phyloP scores from a whole-genome alignment of 768 basidiomycete species.

The Calvatia gigantea region DNA sequence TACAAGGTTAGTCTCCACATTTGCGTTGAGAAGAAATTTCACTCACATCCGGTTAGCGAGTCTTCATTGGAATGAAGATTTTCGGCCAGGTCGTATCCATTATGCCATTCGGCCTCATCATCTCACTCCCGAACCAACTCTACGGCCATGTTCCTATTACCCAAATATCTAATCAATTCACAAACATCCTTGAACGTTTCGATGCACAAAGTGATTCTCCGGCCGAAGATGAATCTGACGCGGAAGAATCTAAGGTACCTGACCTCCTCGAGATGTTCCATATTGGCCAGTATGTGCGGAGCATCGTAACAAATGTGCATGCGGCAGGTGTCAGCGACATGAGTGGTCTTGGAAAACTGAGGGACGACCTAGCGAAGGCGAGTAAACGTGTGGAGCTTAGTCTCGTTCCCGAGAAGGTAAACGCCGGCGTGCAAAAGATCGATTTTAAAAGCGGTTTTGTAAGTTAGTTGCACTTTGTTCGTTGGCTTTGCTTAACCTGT shows the following conservation, averaged over 20 bases:
- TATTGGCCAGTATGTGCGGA: constrained; percentile 84
- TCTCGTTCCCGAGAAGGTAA: constrained; percentile 80
- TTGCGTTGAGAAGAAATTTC: neutral
- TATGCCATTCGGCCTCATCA: constrained; percentile 82
- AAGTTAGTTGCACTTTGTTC: constrained; percentile 30
- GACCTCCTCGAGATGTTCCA: constrained; percentile 74
- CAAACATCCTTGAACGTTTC: constrained; percentile 61
- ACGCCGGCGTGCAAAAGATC: constrained; percentile 70
- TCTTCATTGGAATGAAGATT: constrained; percentile 81
- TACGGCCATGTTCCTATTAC: constrained; percentile 94
- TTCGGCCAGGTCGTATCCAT: constrained; percentile 85
- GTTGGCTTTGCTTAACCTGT: constrained; percentile 12
- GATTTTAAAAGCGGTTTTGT: constrained; percentile 79
- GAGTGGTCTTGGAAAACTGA: constrained; percentile 53
- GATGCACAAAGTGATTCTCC: constrained; percentile 48
- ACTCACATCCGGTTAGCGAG: constrained; percentile 46
- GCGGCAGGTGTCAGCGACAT: constrained; percentile 60
- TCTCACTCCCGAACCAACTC: constrained; percentile 95
- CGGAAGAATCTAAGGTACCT: constrained; percentile 48
- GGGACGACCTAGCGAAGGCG: constrained; percentile 63
- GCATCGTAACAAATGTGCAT: constrained; percentile 68
- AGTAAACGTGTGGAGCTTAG: constrained; percentile 84
- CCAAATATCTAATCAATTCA: constrained; percentile 80
- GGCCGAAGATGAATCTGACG: constrained; percentile 45
- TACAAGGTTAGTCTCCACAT: constrained; percentile 64